Evolutionary conservation across 495 filamentous ascomycete species (phyloP).

Genomic region (Ascodesmis nigricans): DNA sequence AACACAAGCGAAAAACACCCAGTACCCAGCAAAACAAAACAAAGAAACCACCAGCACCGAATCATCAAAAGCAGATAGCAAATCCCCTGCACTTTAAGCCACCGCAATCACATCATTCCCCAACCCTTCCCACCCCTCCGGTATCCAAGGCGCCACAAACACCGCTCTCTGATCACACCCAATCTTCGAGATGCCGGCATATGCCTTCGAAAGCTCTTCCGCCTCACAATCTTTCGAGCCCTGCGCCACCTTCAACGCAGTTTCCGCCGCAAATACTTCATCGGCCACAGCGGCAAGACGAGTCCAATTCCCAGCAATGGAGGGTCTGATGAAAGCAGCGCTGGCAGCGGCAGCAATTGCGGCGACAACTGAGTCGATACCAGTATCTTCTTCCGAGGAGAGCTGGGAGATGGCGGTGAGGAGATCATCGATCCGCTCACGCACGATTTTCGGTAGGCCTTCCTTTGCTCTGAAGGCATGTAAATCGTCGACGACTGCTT

Average conservation of each 20-base stretch:
- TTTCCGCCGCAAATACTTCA: slow-evolving; percentile 43
- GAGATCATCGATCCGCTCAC: slow-evolving; percentile 33
- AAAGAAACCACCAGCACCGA: too few relatives aligned
- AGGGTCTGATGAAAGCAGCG: slow-evolving; percentile 57
- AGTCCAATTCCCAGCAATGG: slow-evolving; percentile 54
- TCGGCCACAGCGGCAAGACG: slow-evolving; percentile 33
- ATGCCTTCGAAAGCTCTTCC: slow-evolving; percentile 48
- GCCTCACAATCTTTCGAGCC: slow-evolving; percentile 44
- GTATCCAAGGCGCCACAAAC: slow-evolving; percentile 61
- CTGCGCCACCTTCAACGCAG: slow-evolving; percentile 59
- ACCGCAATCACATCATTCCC: slow-evolving; percentile 10
- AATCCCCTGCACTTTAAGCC: too few relatives aligned
- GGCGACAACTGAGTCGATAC: slow-evolving; percentile 27
- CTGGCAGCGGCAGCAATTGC: slow-evolving; percentile 35
- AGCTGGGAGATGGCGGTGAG: slow-evolving; percentile 32
- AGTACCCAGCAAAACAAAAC: too few relatives aligned
- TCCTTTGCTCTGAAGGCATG: slow-evolving; percentile 43
- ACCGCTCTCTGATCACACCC: slow-evolving; percentile 56
- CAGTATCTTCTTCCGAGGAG: slow-evolving; percentile 19
- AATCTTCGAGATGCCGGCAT: slow-evolving; percentile 47
- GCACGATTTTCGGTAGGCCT: slow-evolving; percentile 22
- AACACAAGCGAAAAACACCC: too few relatives aligned
- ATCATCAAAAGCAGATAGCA: too few relatives aligned
- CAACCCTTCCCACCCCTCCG: slow-evolving; percentile 38
- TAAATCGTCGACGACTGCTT: slow-evolving; percentile 63